Percentiles rank a stretch among this genome's conserved stretches.
These are phyloP conservation scores for Ophiocordyceps unilateralis DNA, from an alignment of 2,329 filamentous ascomycete species.

Conservation along the genomic window DNA sequence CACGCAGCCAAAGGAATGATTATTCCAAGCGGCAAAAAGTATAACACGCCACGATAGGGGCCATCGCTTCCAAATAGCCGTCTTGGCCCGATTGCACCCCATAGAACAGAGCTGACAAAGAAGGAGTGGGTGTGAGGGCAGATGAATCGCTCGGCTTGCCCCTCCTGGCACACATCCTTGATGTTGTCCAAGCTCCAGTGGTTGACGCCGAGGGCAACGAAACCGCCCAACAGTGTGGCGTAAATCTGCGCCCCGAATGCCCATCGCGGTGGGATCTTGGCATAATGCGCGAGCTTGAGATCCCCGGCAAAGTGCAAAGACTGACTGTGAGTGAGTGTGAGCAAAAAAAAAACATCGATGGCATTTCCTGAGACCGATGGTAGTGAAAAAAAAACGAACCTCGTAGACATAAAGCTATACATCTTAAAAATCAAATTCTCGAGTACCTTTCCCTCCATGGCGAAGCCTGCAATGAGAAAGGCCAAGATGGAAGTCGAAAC, in stretches of 20 bases:
- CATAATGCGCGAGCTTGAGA: constrained; percentile 47
- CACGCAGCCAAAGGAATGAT: constrained; percentile 7
- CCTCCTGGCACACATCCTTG: constrained; percentile 33
- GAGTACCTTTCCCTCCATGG: constrained; percentile 44
- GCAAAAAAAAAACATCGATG: no score
- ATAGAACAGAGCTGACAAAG: constrained; percentile 48
- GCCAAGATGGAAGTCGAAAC: constrained; percentile 46
- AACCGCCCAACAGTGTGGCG: constrained; percentile 33
- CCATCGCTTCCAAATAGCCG: constrained; percentile 33
- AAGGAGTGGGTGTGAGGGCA: constrained; percentile 29
- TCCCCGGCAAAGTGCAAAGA: constrained; percentile 41
- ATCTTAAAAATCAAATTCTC: constrained; percentile 59
- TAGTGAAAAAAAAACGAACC: no score
- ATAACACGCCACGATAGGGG: constrained; percentile 7
- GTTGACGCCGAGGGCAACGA: constrained; percentile 40
- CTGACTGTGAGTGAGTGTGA: no score
- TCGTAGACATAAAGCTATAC: constrained; percentile 44
- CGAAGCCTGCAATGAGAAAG: constrained; percentile 50
- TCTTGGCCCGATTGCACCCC: constrained; percentile 49
- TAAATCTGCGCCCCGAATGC: constrained; percentile 37
- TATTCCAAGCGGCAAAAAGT: constrained; percentile 6
- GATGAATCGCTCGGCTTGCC: constrained; percentile 32
- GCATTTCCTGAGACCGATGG: no score
- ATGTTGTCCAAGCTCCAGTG: constrained; percentile 42
- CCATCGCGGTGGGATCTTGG: constrained; percentile 35